Base-by-base conservation (phyloP, 1,284 basidiomycete genomes). In the Cryptococcus deneoformans region DNA sequence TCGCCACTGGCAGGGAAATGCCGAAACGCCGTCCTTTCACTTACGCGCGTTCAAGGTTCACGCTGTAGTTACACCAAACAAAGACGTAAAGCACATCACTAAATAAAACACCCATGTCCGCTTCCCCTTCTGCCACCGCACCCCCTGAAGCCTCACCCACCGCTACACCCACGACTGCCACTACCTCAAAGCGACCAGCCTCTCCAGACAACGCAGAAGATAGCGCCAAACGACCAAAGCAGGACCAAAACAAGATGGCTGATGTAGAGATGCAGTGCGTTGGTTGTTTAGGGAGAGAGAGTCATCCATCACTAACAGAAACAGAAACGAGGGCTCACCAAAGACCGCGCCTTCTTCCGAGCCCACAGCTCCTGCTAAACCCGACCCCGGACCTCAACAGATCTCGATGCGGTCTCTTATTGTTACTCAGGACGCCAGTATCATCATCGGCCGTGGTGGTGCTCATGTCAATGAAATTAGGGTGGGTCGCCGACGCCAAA, bases 381-480 rank as follows among this genome's bases (percentile, higher is more conserved):
- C 69, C 29, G 73, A 73, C 52, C 57, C 71, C n/a, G 68, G 70
- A 16, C 61, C 62, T 14, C 72, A 74, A 62, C 77, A 79, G 54
- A 95, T 95, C 63, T 89, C 92, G 66, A 92, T 95, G 90, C 86
- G 92, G 53, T 92, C 89, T 78, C 82, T 99, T 71, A 99, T 99
- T 72, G 94, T 99, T 67, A 99, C 96, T 9, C 93, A 97, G 79
- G 96, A 99, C 77, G 96, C 96, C 14, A 95, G 92, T 58, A 93
- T 99, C 79, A 99, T 99, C 80, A 99, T 99, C 72, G 96, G 96
- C 44, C 94, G 94, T 79, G 90, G 83, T 51, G 96, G 96, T 62
- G 86, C 90, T 54, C 95, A 99, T 79, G 94, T 99, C 72, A 98
- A 97, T 73, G 95, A 99, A 79, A 99, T 99, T 67, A 84, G 96